These are phyloP conservation scores for Pistacia vera DNA, from an alignment of 345 rosid genomes.

Conservation along the genomic window DNA sequence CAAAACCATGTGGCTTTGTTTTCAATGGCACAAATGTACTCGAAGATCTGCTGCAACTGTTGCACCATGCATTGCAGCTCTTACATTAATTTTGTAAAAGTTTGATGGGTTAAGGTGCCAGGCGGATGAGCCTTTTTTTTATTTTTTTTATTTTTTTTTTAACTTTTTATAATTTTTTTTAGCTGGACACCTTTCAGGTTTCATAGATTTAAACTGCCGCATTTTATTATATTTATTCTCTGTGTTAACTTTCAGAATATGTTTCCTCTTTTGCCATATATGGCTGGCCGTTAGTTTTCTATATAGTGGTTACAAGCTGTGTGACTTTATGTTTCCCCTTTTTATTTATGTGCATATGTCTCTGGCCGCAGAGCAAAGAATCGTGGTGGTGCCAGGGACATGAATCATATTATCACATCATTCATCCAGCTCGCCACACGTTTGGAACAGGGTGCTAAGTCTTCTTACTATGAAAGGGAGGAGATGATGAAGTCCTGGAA, in stretches of 20 bases:
- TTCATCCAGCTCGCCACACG: conserved; percentile 89
- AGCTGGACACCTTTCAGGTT: neutral
- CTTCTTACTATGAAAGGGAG: conserved; percentile 75
- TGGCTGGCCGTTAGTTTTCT: neutral
- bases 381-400: conserved; percentile 74
- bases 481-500: conserved; percentile 81
- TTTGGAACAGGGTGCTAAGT: conserved; percentile 80
- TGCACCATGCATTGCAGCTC: neutral
- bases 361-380: conserved; percentile 67
- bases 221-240: neutral
- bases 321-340: neutral
- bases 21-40: neutral
- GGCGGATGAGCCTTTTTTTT: neutral
- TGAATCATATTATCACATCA: conserved; percentile 68
- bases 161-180: neutral
- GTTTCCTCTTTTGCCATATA: neutral
- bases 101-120: neutral
- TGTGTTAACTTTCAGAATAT: neutral
- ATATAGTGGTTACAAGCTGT: conserved; percentile 5
- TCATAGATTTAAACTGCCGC: conserved; percentile 2
- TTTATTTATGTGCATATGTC: conserved; percentile 18
- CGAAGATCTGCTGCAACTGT: neutral
- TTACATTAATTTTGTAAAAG: conserved; percentile 6
- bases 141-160: neutral
- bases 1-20: conserved; percentile 12